These are phyloP conservation scores for Boletus rubropictus DNA, from an alignment of 768 basidiomycete genomes.

Conservation along the genomic window DNA sequence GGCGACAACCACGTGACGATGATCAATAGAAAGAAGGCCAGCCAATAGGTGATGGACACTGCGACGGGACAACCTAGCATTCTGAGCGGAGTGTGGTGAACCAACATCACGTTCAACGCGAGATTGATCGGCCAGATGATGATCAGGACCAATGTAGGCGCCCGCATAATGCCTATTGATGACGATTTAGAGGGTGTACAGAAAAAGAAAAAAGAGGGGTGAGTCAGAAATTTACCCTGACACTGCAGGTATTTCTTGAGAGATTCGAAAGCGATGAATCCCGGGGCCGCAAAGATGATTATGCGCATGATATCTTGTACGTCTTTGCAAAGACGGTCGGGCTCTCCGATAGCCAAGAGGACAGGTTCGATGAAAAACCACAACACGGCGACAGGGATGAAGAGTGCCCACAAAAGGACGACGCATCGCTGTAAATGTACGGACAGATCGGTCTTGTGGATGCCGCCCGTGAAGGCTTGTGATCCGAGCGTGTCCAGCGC, in stretches of 20 bases:
- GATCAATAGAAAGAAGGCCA: slow-evolving; percentile 54
- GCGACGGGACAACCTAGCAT: slow-evolving; percentile 64
- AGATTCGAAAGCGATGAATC: slow-evolving; percentile 69
- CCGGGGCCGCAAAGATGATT: slow-evolving; percentile 60
- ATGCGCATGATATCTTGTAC: slow-evolving; percentile 64
- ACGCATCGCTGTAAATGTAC: slow-evolving; percentile 69
- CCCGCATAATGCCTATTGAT: slow-evolving; percentile 63
- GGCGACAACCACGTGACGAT: slow-evolving; percentile 46
- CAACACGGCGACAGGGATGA: slow-evolving; percentile 54
- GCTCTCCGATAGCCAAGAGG: slow-evolving; percentile 59
- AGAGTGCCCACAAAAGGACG: slow-evolving; percentile 54
- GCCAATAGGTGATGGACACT: slow-evolving; percentile 64
- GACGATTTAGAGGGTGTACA: no score
- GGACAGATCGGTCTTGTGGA: slow-evolving; percentile 56
- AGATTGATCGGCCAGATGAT: slow-evolving; percentile 65
- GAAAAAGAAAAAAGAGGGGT: no score
- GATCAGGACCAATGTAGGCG: slow-evolving; percentile 58
- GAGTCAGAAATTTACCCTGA: slow-evolving; percentile 45
- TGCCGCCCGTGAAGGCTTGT: slow-evolving; percentile 66
- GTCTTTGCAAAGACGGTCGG: slow-evolving; percentile 47
- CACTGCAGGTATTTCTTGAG: slow-evolving; percentile 78
- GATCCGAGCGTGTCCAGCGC: slow-evolving; percentile 76
- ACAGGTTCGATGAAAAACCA: slow-evolving; percentile 66
- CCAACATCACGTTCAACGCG: slow-evolving; percentile 50
- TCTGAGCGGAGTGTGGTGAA: slow-evolving; percentile 59